A percentile compares a stretch with the other conserved stretches of the same genome.
Evolutionary conservation across 768 basidiomycete genomes (phyloP).

Genomic region (Serendipita sp.): DNA sequence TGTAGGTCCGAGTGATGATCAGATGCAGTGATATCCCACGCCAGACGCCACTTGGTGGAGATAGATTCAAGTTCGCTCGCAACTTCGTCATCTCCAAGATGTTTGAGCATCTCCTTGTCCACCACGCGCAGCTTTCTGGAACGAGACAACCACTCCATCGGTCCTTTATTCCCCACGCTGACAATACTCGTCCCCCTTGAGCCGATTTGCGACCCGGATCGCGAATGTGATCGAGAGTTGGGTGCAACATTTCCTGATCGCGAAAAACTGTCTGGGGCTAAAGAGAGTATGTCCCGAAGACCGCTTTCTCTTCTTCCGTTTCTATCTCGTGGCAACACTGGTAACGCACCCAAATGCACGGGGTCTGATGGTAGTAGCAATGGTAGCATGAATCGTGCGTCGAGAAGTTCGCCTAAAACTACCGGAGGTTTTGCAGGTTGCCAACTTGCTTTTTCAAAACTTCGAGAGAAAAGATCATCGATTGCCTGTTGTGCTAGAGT

Average conservation of each 20-base stretch:
- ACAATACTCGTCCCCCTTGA: conserved; percentile 5
- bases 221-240: conserved; percentile 6
- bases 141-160: conserved; percentile 8
- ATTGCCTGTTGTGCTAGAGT: conserved; percentile 38
- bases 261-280: conserved; percentile 5
- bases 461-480: conserved; percentile 65
- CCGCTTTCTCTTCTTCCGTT: conserved; percentile 15
- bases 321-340: conserved; percentile 18
- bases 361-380: conserved; percentile 70
- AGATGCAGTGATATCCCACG: background rate
- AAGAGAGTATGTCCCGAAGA: background rate
- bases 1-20: background rate
- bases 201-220: conserved; percentile 5
- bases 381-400: conserved; percentile 87
- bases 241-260: background rate
- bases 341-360: conserved; percentile 54
- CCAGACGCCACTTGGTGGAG: background rate
- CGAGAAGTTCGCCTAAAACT: conserved; percentile 76
- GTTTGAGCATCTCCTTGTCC: background rate
- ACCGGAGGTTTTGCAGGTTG: conserved; percentile 63
- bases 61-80: conserved; percentile 1
- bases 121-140: conserved; percentile 4
- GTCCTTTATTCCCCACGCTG: conserved; percentile 5
- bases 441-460: conserved; percentile 51
- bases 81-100: background rate